A percentile compares a stretch with the other conserved stretches of the same genome.
These are phyloP conservation scores for Colletotrichum tabaci DNA, from an alignment of 2,329 filamentous ascomycete species.

Conservation along the genomic window DNA sequence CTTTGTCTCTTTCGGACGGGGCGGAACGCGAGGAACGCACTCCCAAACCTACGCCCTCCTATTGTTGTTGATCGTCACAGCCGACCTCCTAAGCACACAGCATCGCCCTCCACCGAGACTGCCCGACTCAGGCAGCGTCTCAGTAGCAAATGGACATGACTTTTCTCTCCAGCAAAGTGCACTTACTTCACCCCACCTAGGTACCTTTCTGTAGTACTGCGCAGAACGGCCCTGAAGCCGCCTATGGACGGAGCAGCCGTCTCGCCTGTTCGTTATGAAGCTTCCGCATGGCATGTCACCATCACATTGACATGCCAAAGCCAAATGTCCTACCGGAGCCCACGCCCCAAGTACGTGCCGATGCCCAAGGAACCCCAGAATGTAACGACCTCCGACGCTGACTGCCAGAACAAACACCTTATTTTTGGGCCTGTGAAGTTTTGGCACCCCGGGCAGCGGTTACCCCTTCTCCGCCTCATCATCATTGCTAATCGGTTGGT, in stretches of 20 bases:
- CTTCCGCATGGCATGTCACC: background rate
- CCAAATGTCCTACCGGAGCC: slow-evolving; percentile 2
- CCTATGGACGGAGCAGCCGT: background rate
- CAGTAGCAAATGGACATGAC: too few relatives aligned
- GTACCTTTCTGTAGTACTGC: too few relatives aligned
- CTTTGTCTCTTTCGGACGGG: slow-evolving; percentile 41
- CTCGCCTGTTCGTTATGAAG: background rate
- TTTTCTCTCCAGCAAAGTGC: too few relatives aligned
- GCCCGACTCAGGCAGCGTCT: too few relatives aligned
- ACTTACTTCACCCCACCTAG: too few relatives aligned
- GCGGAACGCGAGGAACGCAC: slow-evolving; percentile 33
- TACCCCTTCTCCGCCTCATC: slow-evolving; percentile 4
- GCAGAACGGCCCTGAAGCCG: background rate
- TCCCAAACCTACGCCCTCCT: slow-evolving; percentile 24
- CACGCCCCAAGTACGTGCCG: background rate
- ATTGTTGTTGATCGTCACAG: background rate
- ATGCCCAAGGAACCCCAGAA: background rate
- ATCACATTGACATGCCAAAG: slow-evolving; percentile 11
- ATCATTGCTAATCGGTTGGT: background rate
- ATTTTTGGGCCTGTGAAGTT: slow-evolving; percentile 7
- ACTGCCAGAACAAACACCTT: slow-evolving; percentile 7
- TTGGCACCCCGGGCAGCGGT: background rate
- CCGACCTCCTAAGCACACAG: background rate
- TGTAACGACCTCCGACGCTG: slow-evolving; percentile 19
- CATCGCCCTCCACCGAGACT: background rate